Percentiles rank a stretch among this genome's conserved stretches.
Evolutionary conservation across 768 basidiomycete species (phyloP).

Genomic region (Trametes punicea): DNA sequence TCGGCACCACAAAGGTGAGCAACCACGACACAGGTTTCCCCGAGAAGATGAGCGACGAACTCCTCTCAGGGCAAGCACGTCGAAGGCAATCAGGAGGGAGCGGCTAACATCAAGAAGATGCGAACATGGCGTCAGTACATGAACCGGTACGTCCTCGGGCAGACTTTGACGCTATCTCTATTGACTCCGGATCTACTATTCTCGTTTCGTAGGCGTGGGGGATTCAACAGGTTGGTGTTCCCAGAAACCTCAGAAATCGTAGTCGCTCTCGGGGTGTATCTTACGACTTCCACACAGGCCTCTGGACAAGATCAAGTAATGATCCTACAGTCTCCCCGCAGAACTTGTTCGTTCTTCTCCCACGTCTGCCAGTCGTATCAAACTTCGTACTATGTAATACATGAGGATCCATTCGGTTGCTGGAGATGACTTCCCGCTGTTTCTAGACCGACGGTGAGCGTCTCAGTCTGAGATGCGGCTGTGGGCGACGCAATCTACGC

Average conservation of each 20-base stretch:
- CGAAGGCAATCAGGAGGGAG: slow-evolving; percentile 77
- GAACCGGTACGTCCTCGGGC: slow-evolving; percentile 64
- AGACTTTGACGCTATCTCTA: slow-evolving; percentile 13
- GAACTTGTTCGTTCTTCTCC: neutral
- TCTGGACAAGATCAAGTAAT: slow-evolving; percentile 90
- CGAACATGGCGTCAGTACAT: slow-evolving; percentile 98
- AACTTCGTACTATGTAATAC: neutral
- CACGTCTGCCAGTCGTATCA: slow-evolving; percentile 1
- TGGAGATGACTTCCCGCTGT: neutral
- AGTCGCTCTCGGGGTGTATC: neutral
- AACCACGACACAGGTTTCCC: neutral
- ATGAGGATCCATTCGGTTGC: slow-evolving; percentile 1
- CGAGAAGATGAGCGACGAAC: neutral
- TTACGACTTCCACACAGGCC: slow-evolving; percentile 51
- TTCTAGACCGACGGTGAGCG: neutral
- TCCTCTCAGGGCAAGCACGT: slow-evolving; percentile 67
- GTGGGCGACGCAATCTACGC: too few species aligned
- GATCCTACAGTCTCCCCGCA: neutral
- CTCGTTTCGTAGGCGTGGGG: slow-evolving; percentile 57
- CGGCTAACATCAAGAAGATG: slow-evolving; percentile 67
- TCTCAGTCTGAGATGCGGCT: too few species aligned
- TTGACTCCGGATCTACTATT: slow-evolving; percentile 3
- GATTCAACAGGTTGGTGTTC: slow-evolving; percentile 70
- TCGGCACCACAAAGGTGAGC: slow-evolving; percentile 83
- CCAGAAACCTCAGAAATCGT: neutral